Percentiles rank a stretch among this genome's conserved stretches.
phyloP scores from a whole-genome alignment of 352 stramenopile genomes.

The Halophytophthora polymorphica region DNA sequence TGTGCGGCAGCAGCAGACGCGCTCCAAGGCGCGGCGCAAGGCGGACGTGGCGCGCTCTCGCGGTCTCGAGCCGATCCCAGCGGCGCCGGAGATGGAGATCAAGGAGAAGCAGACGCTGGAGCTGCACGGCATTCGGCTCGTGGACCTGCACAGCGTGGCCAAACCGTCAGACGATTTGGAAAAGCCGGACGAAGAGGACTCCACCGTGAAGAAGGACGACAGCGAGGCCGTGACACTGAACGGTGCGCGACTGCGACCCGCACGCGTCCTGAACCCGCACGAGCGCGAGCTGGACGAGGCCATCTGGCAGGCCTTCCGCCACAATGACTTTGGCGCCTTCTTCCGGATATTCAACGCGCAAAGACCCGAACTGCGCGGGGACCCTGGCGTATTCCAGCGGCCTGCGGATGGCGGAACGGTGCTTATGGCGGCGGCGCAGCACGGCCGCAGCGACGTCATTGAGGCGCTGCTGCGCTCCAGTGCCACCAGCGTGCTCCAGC shows the following conservation, averaged over 20 bases:
- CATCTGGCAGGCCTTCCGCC: slow-evolving; percentile 74
- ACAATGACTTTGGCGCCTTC: slow-evolving; percentile 79
- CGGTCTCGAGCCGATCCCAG: slow-evolving; percentile 22
- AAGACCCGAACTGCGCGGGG: slow-evolving; percentile 33
- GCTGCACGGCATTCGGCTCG: slow-evolving; percentile 56
- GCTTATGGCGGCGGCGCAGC: slow-evolving; percentile 73
- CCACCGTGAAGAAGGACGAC: slow-evolving; percentile 11
- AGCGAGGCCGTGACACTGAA: slow-evolving; percentile 50
- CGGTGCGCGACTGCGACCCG: slow-evolving; percentile 45
- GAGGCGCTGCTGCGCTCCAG: slow-evolving; percentile 55
- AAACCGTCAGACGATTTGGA: slow-evolving; percentile 3
- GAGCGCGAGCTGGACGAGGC: slow-evolving; percentile 76
- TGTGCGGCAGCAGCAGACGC: slow-evolving; percentile 56
- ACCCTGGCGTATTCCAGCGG: slow-evolving; percentile 61
- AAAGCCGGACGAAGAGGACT: not conserved
- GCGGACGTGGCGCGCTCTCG: slow-evolving; percentile 51
- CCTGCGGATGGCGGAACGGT: slow-evolving; percentile 68
- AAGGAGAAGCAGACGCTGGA: slow-evolving; percentile 59
- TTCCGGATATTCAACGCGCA: slow-evolving; percentile 59
- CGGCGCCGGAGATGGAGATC: slow-evolving; percentile 33
- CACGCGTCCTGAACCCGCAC: slow-evolving; percentile 73
- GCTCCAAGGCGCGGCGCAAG: slow-evolving; percentile 47
- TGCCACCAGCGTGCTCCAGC: slow-evolving; percentile 45
- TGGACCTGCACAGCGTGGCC: slow-evolving; percentile 52
- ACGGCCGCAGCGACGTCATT: slow-evolving; percentile 80